Evolutionary conservation across 2,329 filamentous ascomycete species (phyloP).

Genomic region (Ascochyta pisi): DNA sequence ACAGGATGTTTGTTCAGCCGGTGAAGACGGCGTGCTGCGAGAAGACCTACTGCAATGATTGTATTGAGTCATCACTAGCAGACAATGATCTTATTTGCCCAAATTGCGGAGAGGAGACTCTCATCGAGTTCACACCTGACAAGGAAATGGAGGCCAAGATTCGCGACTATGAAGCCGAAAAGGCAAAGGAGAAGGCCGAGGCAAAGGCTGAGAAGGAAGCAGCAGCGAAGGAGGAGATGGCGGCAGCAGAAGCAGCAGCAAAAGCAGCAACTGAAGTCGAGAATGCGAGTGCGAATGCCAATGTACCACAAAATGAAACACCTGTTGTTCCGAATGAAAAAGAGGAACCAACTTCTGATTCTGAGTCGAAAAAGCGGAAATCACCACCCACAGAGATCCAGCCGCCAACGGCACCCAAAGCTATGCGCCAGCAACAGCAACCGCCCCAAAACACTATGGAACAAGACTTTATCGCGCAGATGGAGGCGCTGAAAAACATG

Average conservation of each 20-base stretch:
- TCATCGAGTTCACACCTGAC: slow-evolving; percentile 68
- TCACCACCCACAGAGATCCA: slow-evolving; percentile 72
- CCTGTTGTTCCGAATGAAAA: slow-evolving; percentile 26
- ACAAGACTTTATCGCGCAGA: slow-evolving; percentile 54
- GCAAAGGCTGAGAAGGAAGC: slow-evolving; percentile 50
- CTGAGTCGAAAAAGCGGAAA: slow-evolving; percentile 75
- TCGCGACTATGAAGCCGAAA: slow-evolving; percentile 71
- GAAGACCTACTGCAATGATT: slow-evolving; percentile 99
- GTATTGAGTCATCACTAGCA: slow-evolving; percentile 98
- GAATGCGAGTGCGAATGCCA: slow-evolving; percentile 17
- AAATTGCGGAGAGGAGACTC: slow-evolving; percentile 85
- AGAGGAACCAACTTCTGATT: slow-evolving; percentile 43
- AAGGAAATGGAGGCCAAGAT: slow-evolving; percentile 80
- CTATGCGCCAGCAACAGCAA: slow-evolving; percentile 51
- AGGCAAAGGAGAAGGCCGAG: slow-evolving; percentile 52
- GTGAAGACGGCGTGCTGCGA: slow-evolving; percentile 99
- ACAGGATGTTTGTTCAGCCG: slow-evolving; percentile 97
- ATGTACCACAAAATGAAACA: slow-evolving; percentile 24
- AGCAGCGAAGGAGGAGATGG: slow-evolving; percentile 49
- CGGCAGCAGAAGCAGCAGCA: slow-evolving; percentile 40
- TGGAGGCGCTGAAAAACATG: slow-evolving; percentile 53
- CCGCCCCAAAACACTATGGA: slow-evolving; percentile 38
- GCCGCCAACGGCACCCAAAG: slow-evolving; percentile 54
- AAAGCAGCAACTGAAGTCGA: slow-evolving; percentile 26
- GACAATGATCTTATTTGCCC: slow-evolving; percentile 98